Base-by-base conservation (phyloP, 2,329 filamentous ascomycete species). In the Aspergillus floridensis region DNA sequence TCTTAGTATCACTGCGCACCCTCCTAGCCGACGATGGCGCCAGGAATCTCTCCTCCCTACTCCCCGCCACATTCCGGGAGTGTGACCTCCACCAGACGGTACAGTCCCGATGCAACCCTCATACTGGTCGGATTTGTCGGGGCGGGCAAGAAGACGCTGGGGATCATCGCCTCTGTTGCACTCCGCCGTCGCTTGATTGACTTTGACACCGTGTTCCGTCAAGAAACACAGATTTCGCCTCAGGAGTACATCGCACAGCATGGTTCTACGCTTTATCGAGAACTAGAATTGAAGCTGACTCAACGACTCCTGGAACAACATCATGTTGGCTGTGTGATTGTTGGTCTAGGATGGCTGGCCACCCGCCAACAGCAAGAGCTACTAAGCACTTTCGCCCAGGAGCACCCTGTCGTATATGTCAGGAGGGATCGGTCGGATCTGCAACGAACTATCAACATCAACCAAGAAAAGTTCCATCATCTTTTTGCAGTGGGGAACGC, bases 81-180 rank as follows among this genome's bases (percentile, higher is more conserved):
- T 19, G 21, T 14, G 12, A 24, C 21, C 8, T 12, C 44, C 32
- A 10, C 65, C 32, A 35, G 60, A 16, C 53, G 54, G 21, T 66
- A 65, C 58, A 22, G 49, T 41, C 21, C 57, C 29, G 59, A 65
- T 53, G 63, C 63, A n/a, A 66, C 62, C 2, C 84, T 92, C 57
- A 81, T 91, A n/a, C 80, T 92, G 8, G 82, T 89, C 14, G 89
- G 89, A 4, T 84, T 90, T 57, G 84, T 87, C 19, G 89, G 88
- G 6, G 84, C 87, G 21, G 89, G 89, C 22, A 91, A 91, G 72
- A 88, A 87, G 3, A 90, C 87, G 0, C 78, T 92, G 8, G 88
- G 86, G 12, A 82, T 92, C 51, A 89, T 92, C 60, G 88, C 88
- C 7, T 88, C 88, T 0, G 85, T 86, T 5, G 87, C 87, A 51